phyloP scores from a whole-genome alignment of 2,329 filamentous ascomycete species.

The Pseudogymnoascus sp. region DNA sequence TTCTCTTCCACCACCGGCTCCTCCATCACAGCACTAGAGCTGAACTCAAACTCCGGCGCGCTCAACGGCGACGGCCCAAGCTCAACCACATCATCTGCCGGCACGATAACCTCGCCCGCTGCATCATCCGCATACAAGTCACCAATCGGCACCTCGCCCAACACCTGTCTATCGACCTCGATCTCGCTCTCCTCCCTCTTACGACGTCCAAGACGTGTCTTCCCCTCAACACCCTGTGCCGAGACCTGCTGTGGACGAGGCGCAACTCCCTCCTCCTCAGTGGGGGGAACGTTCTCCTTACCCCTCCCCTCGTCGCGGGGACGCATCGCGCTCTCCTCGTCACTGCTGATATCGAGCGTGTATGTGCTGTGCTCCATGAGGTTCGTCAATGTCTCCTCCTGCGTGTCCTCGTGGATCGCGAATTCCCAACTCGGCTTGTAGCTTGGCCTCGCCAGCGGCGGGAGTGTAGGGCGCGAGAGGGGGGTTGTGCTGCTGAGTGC shows the following conservation, averaged over 20 bases:
- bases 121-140: slow-evolving; percentile 62
- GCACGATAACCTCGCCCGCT: slow-evolving; percentile 52
- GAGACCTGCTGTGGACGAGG: slow-evolving; percentile 16
- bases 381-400: slow-evolving; percentile 85
- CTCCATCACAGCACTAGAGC: slow-evolving; percentile 11
- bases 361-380: slow-evolving; percentile 85
- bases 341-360: slow-evolving; percentile 79
- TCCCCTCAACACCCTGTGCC: slow-evolving; percentile 16
- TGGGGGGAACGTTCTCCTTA: slow-evolving; percentile 90
- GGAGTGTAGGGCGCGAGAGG: slow-evolving; percentile 35
- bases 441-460: slow-evolving; percentile 12
- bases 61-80: slow-evolving; percentile 18
- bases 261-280: slow-evolving; percentile 38
- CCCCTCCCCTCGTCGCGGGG: slow-evolving; percentile 50
- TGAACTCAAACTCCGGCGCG: slow-evolving; percentile 4
- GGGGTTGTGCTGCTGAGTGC: slow-evolving; percentile 71
- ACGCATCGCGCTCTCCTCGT: slow-evolving; percentile 59
- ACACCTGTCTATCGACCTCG: slow-evolving; percentile 55
- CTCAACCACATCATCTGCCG: slow-evolving; percentile 53
- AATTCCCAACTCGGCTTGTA: slow-evolving; percentile 72
- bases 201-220: background rate
- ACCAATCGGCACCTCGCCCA: slow-evolving; percentile 58
- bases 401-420: slow-evolving; percentile 86
- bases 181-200: slow-evolving; percentile 46
- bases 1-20: slow-evolving; percentile 16